phyloP scores from a whole-genome alignment of 331 rosid genomes.

The Malus hybrid region DNA sequence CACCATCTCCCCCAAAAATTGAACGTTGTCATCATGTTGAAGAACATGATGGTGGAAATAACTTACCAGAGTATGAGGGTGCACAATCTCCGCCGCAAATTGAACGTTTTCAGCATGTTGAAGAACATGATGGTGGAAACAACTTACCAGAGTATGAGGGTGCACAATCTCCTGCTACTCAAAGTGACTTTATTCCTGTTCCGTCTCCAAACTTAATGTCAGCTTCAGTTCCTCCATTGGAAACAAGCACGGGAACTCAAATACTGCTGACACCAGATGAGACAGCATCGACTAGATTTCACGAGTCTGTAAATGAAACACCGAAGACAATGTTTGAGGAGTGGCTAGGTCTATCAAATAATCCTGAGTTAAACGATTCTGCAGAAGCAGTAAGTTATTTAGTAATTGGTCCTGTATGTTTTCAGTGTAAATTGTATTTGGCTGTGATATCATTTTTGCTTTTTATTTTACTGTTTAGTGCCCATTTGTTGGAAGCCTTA shows the following conservation, averaged over 20 bases:
- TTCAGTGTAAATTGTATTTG: background rate
- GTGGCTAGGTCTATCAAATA: constrained; percentile 24
- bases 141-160: background rate
- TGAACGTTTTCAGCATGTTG: constrained; percentile 27
- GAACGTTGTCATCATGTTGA: constrained; percentile 23
- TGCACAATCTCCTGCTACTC: constrained; percentile 12
- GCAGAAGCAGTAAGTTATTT: constrained; percentile 42
- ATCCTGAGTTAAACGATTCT: constrained; percentile 26
- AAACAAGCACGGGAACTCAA: constrained; percentile 22
- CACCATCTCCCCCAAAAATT: constrained; percentile 6
- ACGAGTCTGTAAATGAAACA: constrained; percentile 30
- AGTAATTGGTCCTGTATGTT: background rate
- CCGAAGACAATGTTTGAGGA: constrained; percentile 18
- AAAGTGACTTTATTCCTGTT: constrained; percentile 17
- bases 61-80: background rate
- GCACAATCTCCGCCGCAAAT: constrained; percentile 8
- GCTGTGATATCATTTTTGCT: background rate
- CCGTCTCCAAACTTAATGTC: constrained; percentile 21
- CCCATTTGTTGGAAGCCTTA: background rate
- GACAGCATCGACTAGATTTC: constrained; percentile 13
- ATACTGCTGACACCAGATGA: constrained; percentile 21
- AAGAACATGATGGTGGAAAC: constrained; percentile 2
- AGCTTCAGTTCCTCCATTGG: constrained; percentile 10
- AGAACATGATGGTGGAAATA: constrained; percentile 1
- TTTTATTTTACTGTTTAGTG: background rate